Conservation (phyloP, 139 green algal species). For the Nannochloris sp. region DNA sequence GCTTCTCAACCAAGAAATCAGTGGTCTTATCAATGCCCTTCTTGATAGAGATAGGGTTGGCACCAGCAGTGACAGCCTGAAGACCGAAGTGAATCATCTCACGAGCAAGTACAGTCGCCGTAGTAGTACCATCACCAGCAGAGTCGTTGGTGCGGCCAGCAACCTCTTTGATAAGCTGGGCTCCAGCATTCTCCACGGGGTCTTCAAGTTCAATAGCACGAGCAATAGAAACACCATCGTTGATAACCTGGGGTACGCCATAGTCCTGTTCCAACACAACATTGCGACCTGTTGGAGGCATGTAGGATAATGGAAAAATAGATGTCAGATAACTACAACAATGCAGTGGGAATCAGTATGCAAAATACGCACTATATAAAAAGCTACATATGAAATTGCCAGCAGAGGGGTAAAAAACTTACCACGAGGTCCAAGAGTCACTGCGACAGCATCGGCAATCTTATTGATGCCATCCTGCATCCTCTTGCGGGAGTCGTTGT, state of each 20-base stretch:
- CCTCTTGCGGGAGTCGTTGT: constrained; percentile 69
- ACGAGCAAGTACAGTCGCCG: constrained; percentile 86
- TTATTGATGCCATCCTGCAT: constrained; percentile 98
- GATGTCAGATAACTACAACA: too few relatives aligned
- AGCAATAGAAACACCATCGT: constrained; percentile 96
- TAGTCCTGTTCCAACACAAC: constrained; percentile 95
- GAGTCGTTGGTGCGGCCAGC: constrained; percentile 94
- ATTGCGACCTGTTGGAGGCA: constrained; percentile 87
- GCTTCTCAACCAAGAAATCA: constrained; percentile 70
- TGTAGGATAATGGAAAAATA: too few relatives aligned
- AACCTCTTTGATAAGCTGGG: constrained; percentile 96
- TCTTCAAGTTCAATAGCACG: constrained; percentile 92
- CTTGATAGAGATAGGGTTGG: constrained; percentile 95
- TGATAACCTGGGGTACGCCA: constrained; percentile 94
- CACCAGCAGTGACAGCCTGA: constrained; percentile 78
- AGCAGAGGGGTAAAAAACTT: too few relatives aligned
- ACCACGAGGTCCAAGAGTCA: constrained; percentile 94
- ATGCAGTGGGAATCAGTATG: too few relatives aligned
- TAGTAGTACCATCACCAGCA: constrained; percentile 95
- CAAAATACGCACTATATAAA: too few relatives aligned
- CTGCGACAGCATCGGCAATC: constrained; percentile 89
- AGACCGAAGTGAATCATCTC: constrained; percentile 93
- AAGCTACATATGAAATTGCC: too few relatives aligned
- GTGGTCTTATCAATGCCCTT: constrained; percentile 94
- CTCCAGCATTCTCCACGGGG: constrained; percentile 91